These are phyloP conservation scores for Hypoxylon rubiginosum DNA, from an alignment of 2,329 filamentous ascomycete genomes.

Conservation along the genomic window DNA sequence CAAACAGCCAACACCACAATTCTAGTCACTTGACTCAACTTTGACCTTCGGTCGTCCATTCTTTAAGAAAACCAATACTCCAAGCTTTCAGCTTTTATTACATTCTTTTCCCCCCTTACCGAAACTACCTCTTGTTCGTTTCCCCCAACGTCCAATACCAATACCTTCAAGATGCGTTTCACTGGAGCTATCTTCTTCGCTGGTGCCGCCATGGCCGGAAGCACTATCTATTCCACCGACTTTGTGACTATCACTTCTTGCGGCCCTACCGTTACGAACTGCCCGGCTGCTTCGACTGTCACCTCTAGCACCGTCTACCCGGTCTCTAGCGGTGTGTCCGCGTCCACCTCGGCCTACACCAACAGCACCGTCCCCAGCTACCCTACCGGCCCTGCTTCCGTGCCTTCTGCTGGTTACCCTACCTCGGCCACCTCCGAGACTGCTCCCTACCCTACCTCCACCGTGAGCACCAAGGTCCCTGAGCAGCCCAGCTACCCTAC, in stretches of 20 bases:
- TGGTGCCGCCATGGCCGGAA: constrained; percentile 59
- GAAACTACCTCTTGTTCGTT: constrained; percentile 51
- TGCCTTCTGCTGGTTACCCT: constrained; percentile 37
- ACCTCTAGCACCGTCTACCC: constrained; percentile 60
- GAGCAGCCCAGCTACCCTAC: constrained; percentile 61
- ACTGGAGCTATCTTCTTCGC: constrained; percentile 65
- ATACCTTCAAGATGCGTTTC: constrained; percentile 73
- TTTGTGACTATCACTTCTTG: constrained; percentile 73
- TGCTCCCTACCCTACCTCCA: constrained; percentile 44
- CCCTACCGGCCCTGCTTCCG: constrained; percentile 44
- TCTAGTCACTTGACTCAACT: constrained; percentile 57
- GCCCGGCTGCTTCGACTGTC: constrained; percentile 62
- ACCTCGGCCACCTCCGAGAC: constrained; percentile 47
- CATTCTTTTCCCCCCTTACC: constrained; percentile 53
- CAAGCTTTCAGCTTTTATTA: constrained; percentile 53
- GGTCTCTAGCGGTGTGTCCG: constrained; percentile 47
- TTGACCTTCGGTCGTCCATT: constrained; percentile 71
- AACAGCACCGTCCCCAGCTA: constrained; percentile 27
- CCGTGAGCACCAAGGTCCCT: constrained; percentile 37
- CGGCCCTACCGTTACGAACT: constrained; percentile 72
- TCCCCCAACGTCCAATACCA: constrained; percentile 47
- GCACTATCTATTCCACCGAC: constrained; percentile 70
- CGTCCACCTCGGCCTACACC: constrained; percentile 33
- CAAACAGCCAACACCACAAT: constrained; percentile 59
- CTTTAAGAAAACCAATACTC: constrained; percentile 55